Conservation (phyloP, 2,329 filamentous ascomycete genomes). For the Claviceps digitariae region DNA sequence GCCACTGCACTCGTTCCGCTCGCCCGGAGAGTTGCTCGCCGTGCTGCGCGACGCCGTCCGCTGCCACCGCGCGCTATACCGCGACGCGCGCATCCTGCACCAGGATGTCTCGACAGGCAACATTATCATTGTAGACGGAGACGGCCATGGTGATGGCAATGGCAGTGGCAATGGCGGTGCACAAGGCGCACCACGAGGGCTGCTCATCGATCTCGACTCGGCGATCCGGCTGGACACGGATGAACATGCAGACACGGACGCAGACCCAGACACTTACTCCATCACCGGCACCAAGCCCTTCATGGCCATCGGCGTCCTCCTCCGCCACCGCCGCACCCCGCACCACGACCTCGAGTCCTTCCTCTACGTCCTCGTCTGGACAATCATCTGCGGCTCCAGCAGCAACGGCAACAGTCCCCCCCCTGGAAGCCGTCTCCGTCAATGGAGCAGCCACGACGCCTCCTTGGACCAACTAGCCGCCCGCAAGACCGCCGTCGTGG, state of each 20-base stretch:
- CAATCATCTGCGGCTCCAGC: conserved; percentile 3
- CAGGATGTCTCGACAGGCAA: conserved; percentile 9
- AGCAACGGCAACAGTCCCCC: conserved; percentile 3
- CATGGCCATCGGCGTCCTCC: conserved; percentile 14
- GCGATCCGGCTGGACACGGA: conserved; percentile 4
- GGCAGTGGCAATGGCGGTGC: no score
- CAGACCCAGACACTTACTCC: not conserved
- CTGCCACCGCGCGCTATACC: conserved; percentile 9
- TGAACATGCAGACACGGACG: no score
- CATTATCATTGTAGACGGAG: conserved; percentile 8
- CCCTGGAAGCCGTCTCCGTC: conserved; percentile 7
- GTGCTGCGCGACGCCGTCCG: conserved; percentile 11
- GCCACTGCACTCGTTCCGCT: conserved; percentile 8
- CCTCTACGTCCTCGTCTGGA: conserved; percentile 12
- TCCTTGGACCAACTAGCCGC: conserved; percentile 4
- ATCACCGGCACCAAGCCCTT: conserved; percentile 10
- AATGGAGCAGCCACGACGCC: conserved; percentile 6
- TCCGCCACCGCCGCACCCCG: conserved; percentile 8
- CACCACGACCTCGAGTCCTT: conserved; percentile 17
- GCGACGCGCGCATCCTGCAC: conserved; percentile 8
- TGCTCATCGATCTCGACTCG: conserved; percentile 11
- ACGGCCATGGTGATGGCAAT: not conserved
- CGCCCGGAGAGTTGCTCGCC: conserved; percentile 7
- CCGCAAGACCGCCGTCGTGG: conserved; percentile 5
- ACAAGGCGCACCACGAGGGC: not conserved